Evolutionary conservation across 140 eudicot genomes (phyloP), one percentile per base, ranked within the genome.

Genomic region (Oenanthe javanica): DNA sequence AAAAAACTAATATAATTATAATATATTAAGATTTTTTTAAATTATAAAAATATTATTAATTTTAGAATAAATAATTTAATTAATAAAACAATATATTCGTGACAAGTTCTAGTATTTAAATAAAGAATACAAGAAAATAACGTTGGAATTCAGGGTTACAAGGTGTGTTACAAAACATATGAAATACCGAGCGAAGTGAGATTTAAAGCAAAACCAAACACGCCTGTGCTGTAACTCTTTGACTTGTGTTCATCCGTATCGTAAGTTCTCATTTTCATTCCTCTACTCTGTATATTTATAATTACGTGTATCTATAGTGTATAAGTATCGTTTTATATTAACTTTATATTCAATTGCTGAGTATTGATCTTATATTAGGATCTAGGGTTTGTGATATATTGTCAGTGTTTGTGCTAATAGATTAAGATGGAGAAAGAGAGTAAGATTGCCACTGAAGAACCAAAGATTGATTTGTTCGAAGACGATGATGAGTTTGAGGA

Each of bases 401-500:
- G 2, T 2, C 2, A 6, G 19, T 66, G 19, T 31, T 27, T 11
- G 43, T 11, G 16, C 4, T 66, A 4, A 3, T 66, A 31, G 43
- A 27, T 66, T 66, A 27, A 66, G n/a, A 75, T 75, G 79, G 61
- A 75, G 1, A 75, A 89, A 70, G 85, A 85, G 66, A 82, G 88
- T 0, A 89, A 87, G 80, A 81, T 81, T 31, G 90, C 87, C 25
- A 71, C 89, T 8, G 94, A 87, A 84, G 97, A 89, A 77, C 88
- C 88, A 36, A 89, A 91, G 82, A 87, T 89, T 67, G 97, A 91
- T 91, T 86, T 91, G 45, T 89, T 91, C 77, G 97, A 91, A 83
- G 97, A 91, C 57, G 97, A 91, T 66, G 97, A 91, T 74, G 97
- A 89, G 81, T 91, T 91, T 61, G 97, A 91, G 82, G 97, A 92